These are phyloP conservation scores for Cladosporium sphaerospermum DNA, from an alignment of 2,329 filamentous ascomycete genomes.

Conservation along the genomic window DNA sequence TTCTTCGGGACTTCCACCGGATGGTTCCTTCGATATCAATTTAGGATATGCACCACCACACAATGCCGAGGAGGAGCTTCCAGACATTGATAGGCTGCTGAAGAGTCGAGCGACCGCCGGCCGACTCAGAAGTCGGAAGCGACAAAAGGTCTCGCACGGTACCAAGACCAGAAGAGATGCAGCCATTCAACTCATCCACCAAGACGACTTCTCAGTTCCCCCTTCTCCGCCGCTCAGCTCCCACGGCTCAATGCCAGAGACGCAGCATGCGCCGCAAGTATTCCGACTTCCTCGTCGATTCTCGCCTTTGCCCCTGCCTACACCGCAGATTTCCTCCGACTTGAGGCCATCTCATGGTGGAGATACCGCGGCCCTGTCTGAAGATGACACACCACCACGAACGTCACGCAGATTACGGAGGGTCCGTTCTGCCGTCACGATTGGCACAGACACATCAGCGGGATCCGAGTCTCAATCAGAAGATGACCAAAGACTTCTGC, in stretches of 20 bases:
- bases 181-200: not conserved
- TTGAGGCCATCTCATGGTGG: constrained; percentile 3
- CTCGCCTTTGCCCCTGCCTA: constrained; percentile 23
- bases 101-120: not conserved
- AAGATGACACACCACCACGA: constrained; percentile 1
- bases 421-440: constrained; percentile 3
- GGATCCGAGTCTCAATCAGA: constrained; percentile 24
- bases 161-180: too few relatives aligned
- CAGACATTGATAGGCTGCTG: not conserved
- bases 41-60: too few relatives aligned
- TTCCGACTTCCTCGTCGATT: constrained; percentile 21
- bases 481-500: constrained; percentile 28
- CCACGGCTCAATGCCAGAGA: constrained; percentile 10
- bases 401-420: constrained; percentile 1
- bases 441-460: constrained; percentile 11
- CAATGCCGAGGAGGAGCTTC: not conserved
- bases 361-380: not conserved
- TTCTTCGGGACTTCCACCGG: constrained; percentile 7
- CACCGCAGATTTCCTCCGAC: constrained; percentile 27
- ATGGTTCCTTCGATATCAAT: not conserved
- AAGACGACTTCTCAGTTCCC: constrained; percentile 33
- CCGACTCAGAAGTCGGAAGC: constrained; percentile 8
- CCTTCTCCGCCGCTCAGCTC: constrained; percentile 36
- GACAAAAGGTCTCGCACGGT: constrained; percentile 13
- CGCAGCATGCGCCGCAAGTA: constrained; percentile 10